Evolutionary conservation across 768 basidiomycete species (phyloP).

Genomic region (Hydnomerulius pinastri): DNA sequence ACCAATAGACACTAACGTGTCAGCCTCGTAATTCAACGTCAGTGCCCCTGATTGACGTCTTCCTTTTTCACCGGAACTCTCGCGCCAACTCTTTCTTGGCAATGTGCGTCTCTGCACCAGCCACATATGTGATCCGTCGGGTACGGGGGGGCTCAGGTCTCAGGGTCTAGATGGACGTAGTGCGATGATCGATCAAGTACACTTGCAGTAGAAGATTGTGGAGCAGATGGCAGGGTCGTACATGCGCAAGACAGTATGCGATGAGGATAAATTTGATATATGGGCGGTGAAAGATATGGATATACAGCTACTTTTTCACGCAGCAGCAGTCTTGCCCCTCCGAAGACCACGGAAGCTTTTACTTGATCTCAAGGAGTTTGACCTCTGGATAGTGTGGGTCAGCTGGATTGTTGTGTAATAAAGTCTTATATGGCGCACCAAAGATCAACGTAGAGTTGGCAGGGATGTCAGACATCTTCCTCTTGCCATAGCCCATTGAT

Average conservation of each 20-base stretch:
- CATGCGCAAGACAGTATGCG: slow-evolving; percentile 16
- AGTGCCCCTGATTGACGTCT: slow-evolving; percentile 15
- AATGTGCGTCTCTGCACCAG: neutral
- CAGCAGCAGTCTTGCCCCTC: slow-evolving; percentile 5
- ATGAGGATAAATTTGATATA: slow-evolving; percentile 31
- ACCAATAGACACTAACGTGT: too few relatives aligned
- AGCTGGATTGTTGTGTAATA: too few relatives aligned
- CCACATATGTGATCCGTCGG: slow-evolving; percentile 2
- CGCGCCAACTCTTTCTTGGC: neutral
- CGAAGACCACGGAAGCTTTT: slow-evolving; percentile 25
- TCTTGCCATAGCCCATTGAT: slow-evolving; percentile 69
- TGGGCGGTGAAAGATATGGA: slow-evolving; percentile 12
- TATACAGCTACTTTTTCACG: slow-evolving; percentile 21
- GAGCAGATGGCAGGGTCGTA: slow-evolving; percentile 21
- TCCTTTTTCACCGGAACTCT: slow-evolving; percentile 1
- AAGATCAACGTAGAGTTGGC: slow-evolving; percentile 80
- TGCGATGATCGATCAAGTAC: slow-evolving; percentile 21
- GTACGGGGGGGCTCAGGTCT: slow-evolving; percentile 9
- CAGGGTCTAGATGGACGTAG: slow-evolving; percentile 24
- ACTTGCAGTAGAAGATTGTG: too few relatives aligned
- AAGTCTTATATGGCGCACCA: slow-evolving; percentile 58
- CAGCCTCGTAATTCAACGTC: too few relatives aligned
- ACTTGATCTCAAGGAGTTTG: slow-evolving; percentile 71
- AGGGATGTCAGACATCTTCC: slow-evolving; percentile 64
- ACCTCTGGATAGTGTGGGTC: too few relatives aligned